Conservation (phyloP, 805 yeast species). For the Candida sithepensis region DNA sequence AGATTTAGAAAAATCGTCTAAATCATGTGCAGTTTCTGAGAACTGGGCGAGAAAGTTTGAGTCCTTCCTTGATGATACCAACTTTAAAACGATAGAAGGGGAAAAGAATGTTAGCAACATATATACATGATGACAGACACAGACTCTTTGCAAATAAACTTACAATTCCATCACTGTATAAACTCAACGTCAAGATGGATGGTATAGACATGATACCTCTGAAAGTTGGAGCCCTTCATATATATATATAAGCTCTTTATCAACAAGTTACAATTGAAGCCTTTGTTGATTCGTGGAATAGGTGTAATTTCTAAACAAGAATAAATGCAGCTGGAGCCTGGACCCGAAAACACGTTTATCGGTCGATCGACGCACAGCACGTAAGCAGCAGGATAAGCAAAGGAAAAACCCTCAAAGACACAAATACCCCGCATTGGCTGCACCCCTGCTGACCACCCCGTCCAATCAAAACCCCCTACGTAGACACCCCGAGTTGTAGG, state of each 20-base stretch:
- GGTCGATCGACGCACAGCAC: background rate
- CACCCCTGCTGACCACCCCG: background rate
- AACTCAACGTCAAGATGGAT: background rate
- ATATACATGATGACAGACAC: background rate
- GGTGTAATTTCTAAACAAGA: no score
- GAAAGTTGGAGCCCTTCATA: no score
- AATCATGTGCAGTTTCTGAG: background rate
- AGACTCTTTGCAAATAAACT: background rate
- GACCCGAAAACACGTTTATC: no score
- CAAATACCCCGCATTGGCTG: background rate
- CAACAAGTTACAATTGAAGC: no score
- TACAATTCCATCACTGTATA: conserved; percentile 9
- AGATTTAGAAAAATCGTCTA: background rate
- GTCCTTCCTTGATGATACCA: background rate
- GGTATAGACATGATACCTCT: background rate
- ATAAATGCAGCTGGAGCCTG: no score
- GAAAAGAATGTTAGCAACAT: background rate
- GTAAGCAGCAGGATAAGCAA: no score
- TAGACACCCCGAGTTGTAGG: no score
- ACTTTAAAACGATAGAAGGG: background rate
- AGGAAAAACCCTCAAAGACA: no score
- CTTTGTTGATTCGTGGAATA: no score
- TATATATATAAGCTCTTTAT: no score
- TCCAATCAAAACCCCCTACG: background rate
- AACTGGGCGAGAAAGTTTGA: background rate